phyloP scores from a whole-genome alignment of 495 filamentous ascomycete species.

The Xylaria palmicola region DNA sequence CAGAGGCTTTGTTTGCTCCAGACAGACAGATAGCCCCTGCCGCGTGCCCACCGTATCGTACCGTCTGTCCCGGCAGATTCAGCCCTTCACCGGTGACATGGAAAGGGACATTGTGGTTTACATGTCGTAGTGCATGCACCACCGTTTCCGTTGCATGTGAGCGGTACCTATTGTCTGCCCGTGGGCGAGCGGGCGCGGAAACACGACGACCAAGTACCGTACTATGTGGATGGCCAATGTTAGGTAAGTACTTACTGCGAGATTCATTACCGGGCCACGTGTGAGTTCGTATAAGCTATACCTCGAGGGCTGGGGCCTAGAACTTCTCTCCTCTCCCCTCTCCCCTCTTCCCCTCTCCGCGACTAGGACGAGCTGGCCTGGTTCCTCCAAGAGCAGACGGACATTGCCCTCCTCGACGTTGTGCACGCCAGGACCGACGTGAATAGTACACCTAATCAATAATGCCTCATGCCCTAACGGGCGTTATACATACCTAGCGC shows the following conservation, averaged over 20 bases:
- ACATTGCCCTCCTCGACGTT: neutral
- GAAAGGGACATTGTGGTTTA: neutral
- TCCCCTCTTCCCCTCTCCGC: neutral
- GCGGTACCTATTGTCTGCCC: neutral
- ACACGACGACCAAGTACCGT: neutral
- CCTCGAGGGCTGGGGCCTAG: constrained; percentile 6
- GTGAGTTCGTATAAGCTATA: neutral
- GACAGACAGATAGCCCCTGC: too few species aligned
- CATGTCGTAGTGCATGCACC: neutral
- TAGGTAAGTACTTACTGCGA: neutral
- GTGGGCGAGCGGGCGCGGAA: too few species aligned
- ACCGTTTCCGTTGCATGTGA: neutral
- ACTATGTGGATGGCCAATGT: too few species aligned
- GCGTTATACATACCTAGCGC: too few species aligned
- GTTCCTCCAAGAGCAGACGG: neutral
- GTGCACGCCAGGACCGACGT: neutral
- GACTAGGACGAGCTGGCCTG: neutral
- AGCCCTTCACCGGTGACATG: neutral
- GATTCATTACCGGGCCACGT: neutral
- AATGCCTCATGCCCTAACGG: constrained; percentile 3
- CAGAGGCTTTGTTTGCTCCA: too few species aligned
- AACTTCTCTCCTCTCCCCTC: neutral
- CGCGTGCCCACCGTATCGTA: neutral
- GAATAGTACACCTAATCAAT: constrained; percentile 5
- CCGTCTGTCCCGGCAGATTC: neutral